Evolutionary conservation across 1,284 basidiomycete genomes (phyloP).

Genomic region (Sanguinoderma infundibulare): DNA sequence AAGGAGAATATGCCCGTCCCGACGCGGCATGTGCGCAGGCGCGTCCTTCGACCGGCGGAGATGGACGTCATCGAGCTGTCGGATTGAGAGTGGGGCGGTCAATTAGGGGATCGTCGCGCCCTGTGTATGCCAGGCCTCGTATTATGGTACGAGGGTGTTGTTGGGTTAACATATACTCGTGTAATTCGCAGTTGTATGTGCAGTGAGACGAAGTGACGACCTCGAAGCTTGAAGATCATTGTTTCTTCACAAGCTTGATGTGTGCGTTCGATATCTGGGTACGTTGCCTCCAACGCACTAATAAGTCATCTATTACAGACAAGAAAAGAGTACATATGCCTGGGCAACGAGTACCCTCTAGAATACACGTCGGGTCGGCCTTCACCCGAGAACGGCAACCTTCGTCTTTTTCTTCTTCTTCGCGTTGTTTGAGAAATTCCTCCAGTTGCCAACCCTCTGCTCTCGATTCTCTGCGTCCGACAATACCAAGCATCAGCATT

Average conservation of each 20-base stretch:
- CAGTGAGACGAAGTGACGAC: neutral
- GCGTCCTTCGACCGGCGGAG: conserved; percentile 27
- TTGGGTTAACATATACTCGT: conserved; percentile 1
- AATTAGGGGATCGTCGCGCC: neutral
- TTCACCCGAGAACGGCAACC: conserved; percentile 65
- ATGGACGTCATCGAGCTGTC: conserved; percentile 31
- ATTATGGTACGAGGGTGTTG: neutral
- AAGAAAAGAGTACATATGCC: neutral
- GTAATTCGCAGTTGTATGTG: conserved; percentile 14
- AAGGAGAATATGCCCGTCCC: conserved; percentile 65
- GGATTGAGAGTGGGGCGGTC: conserved; percentile 17
- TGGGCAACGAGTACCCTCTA: conserved; percentile 5
- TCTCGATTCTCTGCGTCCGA: conserved; percentile 66
- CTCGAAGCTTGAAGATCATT: too few relatives aligned
- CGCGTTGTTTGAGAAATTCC: conserved; percentile 58
- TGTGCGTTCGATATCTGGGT: neutral
- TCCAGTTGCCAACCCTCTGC: conserved; percentile 82
- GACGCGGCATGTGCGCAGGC: conserved; percentile 55
- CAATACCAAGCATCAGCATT: conserved; percentile 1
- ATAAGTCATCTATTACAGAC: neutral
- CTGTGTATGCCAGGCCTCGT: neutral
- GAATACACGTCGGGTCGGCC: conserved; percentile 6
- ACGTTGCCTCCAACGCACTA: neutral
- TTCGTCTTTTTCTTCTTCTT: conserved; percentile 80
- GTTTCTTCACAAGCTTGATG: neutral